phyloP scores from a whole-genome alignment of 805 yeast species.

The Dipodascopsis uninucleata region DNA sequence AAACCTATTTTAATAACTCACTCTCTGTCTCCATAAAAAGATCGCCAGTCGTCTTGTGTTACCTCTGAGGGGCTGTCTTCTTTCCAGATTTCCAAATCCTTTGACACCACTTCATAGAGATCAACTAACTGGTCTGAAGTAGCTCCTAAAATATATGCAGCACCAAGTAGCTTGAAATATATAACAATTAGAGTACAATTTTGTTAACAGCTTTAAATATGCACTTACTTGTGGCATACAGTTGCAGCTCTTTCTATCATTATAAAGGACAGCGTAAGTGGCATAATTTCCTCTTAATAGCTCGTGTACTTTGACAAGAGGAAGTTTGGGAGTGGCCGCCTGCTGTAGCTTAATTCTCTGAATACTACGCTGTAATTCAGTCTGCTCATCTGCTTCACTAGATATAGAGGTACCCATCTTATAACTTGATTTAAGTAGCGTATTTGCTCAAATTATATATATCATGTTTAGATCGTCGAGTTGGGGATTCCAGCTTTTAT shows the following conservation, averaged over 20 bases:
- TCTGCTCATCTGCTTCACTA: too few relatives aligned
- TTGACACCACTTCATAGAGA: constrained; percentile 33
- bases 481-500: too few relatives aligned
- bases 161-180: constrained; percentile 29
- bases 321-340: neutral
- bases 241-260: constrained; percentile 33
- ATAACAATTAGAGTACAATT: constrained; percentile 1
- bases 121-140: constrained; percentile 32
- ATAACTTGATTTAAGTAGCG: too few relatives aligned
- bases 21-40: constrained; percentile 33
- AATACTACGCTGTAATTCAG: too few relatives aligned
- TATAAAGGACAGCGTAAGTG: constrained; percentile 33
- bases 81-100: constrained; percentile 35
- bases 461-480: too few relatives aligned
- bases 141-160: constrained; percentile 41
- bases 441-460: too few relatives aligned
- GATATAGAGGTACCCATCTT: too few relatives aligned
- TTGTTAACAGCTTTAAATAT: neutral
- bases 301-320: constrained; percentile 26
- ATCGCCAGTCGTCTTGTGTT: constrained; percentile 36
- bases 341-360: too few relatives aligned
- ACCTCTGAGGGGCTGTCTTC: constrained; percentile 41
- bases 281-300: constrained; percentile 35
- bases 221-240: constrained; percentile 33
- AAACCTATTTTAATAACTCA: constrained; percentile 9